Evolutionary conservation across 306 rosid species (phyloP), one percentile per base, ranked within the genome.

Genomic region (Ceratonia siliqua): DNA sequence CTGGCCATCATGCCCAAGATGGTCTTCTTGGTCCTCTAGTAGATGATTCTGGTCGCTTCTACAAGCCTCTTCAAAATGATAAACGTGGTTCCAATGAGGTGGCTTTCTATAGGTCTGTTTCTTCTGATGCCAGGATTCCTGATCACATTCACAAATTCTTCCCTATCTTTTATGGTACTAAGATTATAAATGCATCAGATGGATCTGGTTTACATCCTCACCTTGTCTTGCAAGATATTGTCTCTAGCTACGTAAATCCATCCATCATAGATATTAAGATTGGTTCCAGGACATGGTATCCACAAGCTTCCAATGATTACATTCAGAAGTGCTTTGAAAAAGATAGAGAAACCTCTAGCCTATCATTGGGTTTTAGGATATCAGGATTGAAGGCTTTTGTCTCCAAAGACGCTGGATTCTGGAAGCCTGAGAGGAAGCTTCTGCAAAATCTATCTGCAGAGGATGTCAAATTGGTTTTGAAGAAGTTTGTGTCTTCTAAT

Each of bases 211-310:
- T 77, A 24, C 87, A 70, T 32, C 91, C 84, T 7, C 97, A 91
- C 78, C 87, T 94, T 54, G 81, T 85, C 14, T 56, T 94, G 78
- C 65, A 89, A 69, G 89, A 94, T 58, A 20, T 91, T 39, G 53
- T 75, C 56, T 67, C 72, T 0, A 17, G 5, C 39, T 77, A 25
- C 32, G 0, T 0, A 10, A 79, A 81, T 38, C 96, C 96, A 5
- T 78, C 89, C 8, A 30, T 94, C 4, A 38, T 87, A 12, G 98
- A 94, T 64, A n/a, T 88, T 39, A 94, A 94, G 55, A 91, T 94
- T 33, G 97, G 98, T 32, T 76, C 92, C 21, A 84, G 98, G 24
- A 94, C 98, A 33, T 91, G 98, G 97, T 18, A 84, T 48, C 92
- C 87, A 0, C 62, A 81, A 53, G 91, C 89, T 32, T 62, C 92